These are phyloP conservation scores for Exserohilum rostratum DNA, from an alignment of 2,329 filamentous ascomycete genomes.

Conservation along the genomic window DNA sequence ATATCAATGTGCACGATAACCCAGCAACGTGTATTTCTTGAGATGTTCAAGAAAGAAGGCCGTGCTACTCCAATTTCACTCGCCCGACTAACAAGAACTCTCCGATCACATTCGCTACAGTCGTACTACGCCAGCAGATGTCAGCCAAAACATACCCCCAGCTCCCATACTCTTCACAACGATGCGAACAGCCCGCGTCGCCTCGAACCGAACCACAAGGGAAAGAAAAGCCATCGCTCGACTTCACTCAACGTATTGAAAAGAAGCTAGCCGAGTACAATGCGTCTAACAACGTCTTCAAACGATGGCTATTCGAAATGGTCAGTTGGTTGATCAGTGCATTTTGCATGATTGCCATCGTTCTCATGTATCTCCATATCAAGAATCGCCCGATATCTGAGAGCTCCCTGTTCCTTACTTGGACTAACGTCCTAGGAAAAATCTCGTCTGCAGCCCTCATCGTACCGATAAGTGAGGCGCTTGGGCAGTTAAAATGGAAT, in stretches of 20 bases:
- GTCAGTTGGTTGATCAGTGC: conserved; percentile 37
- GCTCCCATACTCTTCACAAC: too few relatives aligned
- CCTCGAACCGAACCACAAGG: too few relatives aligned
- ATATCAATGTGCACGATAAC: too few relatives aligned
- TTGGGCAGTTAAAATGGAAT: conserved; percentile 43
- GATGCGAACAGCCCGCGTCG: too few relatives aligned
- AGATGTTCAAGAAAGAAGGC: too few relatives aligned
- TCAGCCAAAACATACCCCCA: too few relatives aligned
- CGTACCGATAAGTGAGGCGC: conserved; percentile 34
- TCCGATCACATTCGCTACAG: too few relatives aligned
- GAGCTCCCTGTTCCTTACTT: conserved; percentile 36
- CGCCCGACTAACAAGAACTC: too few relatives aligned
- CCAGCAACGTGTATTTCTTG: too few relatives aligned
- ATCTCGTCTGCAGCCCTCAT: conserved; percentile 34
- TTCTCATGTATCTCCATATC: conserved; percentile 39
- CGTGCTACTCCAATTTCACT: too few relatives aligned
- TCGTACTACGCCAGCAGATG: too few relatives aligned
- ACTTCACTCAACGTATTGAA: conserved; percentile 30
- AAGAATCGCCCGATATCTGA: conserved; percentile 35
- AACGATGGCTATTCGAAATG: conserved; percentile 41
- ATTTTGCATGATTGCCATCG: conserved; percentile 41
- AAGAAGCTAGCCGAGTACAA: conserved; percentile 31
- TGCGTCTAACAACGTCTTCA: conserved; percentile 21
- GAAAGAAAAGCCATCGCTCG: conserved; percentile 5
- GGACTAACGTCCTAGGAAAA: conserved; percentile 30